Percentiles rank a stretch among this genome's conserved stretches.
Evolutionary conservation across 495 filamentous ascomycete species (phyloP).

Genomic region (Xanthoparmelia taractica): DNA sequence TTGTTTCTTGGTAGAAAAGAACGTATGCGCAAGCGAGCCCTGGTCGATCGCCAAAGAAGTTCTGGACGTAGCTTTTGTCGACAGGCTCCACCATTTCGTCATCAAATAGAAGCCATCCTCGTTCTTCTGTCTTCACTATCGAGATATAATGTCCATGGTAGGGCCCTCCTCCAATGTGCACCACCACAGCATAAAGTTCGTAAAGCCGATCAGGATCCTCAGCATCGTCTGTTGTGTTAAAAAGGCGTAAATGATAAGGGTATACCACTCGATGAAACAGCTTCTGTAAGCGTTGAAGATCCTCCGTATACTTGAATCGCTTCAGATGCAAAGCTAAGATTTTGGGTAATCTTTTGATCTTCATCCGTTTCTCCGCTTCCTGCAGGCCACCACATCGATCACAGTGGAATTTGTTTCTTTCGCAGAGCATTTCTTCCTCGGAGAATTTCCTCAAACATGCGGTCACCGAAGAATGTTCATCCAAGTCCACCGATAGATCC

Average conservation of each 20-base stretch:
- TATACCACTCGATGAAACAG: constrained; percentile 96
- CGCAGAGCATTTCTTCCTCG: constrained; percentile 96
- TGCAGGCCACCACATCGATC: constrained; percentile 94
- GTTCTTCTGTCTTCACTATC: constrained; percentile 94
- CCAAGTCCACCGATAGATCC: constrained; percentile 91
- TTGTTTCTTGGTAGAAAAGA: constrained; percentile 95
- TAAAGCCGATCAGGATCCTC: constrained; percentile 92
- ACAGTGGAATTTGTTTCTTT: constrained; percentile 97
- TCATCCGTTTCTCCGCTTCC: constrained; percentile 98
- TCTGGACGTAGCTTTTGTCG: constrained; percentile 91
- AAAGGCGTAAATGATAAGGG: constrained; percentile 89
- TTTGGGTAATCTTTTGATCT: constrained; percentile 89
- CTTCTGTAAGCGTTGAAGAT: constrained; percentile 86
- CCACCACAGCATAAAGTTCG: constrained; percentile 96
- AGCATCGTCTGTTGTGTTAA: constrained; percentile 96
- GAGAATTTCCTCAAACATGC: constrained; percentile 94
- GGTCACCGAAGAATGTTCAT: constrained; percentile 93
- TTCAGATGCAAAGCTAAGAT: constrained; percentile 91
- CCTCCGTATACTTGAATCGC: constrained; percentile 95
- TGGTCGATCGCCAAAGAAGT: constrained; percentile 92
- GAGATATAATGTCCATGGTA: constrained; percentile 97
- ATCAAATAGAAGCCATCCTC: constrained; percentile 93
- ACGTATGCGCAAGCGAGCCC: constrained; percentile 94
- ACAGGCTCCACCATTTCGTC: constrained; percentile 98
- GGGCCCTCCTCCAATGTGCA: constrained; percentile 95